Conservation (phyloP, 2,329 filamentous ascomycete species). For the Xylariaceae sp. region DNA sequence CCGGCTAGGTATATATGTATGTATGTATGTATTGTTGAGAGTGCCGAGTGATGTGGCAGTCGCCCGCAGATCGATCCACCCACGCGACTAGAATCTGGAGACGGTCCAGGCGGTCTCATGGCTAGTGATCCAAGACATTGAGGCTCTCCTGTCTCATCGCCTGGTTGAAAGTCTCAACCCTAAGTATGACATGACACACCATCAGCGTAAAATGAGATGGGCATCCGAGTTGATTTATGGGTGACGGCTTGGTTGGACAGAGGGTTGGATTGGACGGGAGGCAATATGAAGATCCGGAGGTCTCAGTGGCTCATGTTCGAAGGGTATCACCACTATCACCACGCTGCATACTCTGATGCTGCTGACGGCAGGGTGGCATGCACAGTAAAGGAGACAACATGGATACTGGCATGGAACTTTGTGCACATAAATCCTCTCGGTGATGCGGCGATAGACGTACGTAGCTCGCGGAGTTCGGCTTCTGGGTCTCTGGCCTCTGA, state of each 20-base stretch:
- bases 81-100: slow-evolving; percentile 8
- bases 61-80: slow-evolving; percentile 2
- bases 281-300: slow-evolving; percentile 23
- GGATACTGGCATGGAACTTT: slow-evolving; percentile 28
- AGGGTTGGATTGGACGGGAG: slow-evolving; percentile 16
- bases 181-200: slow-evolving; percentile 19
- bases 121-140: slow-evolving; percentile 13
- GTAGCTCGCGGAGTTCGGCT: not conserved
- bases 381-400: slow-evolving; percentile 29
- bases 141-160: slow-evolving; percentile 18
- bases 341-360: slow-evolving; percentile 24
- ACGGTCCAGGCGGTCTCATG: slow-evolving; percentile 5
- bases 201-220: slow-evolving; percentile 15
- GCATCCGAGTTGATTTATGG: slow-evolving; percentile 23
- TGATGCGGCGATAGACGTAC: too few relatives aligned
- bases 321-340: slow-evolving; percentile 28
- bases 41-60: slow-evolving; percentile 6
- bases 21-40: too few relatives aligned
- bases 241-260: slow-evolving; percentile 17
- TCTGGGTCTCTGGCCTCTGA: slow-evolving; percentile 7
- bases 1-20: slow-evolving; percentile 9
- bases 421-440: slow-evolving; percentile 13
- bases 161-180: not conserved
- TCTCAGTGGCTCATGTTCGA: slow-evolving; percentile 27
- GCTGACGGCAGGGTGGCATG: slow-evolving; percentile 30